phyloP scores from a whole-genome alignment of 352 stramenopile species.

The Plasmopara viticola region DNA sequence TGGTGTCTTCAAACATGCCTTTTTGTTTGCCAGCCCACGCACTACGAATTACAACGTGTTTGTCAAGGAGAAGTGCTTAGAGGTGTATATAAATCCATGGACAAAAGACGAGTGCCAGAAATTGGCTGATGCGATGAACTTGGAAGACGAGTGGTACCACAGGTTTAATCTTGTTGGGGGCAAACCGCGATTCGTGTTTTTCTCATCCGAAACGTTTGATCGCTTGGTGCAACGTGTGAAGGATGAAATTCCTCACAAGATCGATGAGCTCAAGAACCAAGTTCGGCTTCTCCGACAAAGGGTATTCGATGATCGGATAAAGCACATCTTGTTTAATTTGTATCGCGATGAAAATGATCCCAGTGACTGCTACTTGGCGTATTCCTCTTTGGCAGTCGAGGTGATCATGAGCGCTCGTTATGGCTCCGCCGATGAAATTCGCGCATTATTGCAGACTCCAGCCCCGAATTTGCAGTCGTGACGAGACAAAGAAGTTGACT shows the following conservation, averaged over 20 bases:
- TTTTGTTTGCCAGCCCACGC: conserved; percentile 20
- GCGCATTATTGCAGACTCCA: conserved; percentile 10
- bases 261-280: no score
- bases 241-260: no score
- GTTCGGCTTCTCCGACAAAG: no score
- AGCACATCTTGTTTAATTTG: background rate
- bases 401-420: conserved; percentile 4
- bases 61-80: conserved; percentile 16
- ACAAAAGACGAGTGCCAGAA: conserved; percentile 15
- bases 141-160: background rate
- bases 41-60: conserved; percentile 19
- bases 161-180: background rate
- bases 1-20: background rate
- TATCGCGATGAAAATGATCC: background rate
- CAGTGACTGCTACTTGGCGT: conserved; percentile 7
- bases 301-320: background rate
- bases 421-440: conserved; percentile 3
- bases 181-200: background rate
- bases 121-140: conserved; percentile 10
- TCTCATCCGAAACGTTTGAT: background rate
- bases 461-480: conserved; percentile 6
- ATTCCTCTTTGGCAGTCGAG: conserved; percentile 9
- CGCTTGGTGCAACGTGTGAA: no score
- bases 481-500: conserved; percentile 7
- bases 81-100: conserved; percentile 11